Evolutionary conservation across 208 protist species (phyloP), one percentile per base, ranked within the genome.

Genomic region (Crithidia bombi): DNA sequence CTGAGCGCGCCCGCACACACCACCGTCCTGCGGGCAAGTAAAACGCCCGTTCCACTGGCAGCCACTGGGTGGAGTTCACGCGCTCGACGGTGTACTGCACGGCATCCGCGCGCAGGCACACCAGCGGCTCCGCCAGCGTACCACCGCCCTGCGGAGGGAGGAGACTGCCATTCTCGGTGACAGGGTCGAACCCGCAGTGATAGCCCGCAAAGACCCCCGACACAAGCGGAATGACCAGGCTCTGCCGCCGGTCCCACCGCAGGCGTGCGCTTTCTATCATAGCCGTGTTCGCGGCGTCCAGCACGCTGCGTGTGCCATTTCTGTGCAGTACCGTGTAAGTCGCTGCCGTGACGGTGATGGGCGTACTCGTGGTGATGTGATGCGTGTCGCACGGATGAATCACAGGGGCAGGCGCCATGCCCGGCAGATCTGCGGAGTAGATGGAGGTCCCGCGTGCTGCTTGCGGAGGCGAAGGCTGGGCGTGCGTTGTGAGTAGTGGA

Each of bases 11-110:
- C 7, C 85, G 77, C 51, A 96, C 71, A 62, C 91, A 96, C 88
- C 91, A 96, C 21, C 82, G 79, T 6, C 91, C 91, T 1, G 82
- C 81, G 1, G 86, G 86, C 7, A 96, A 79, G 57, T 64, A 89
- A 36, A 96, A 80, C 0, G 88, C 70, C 32, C 69, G 25, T 28
- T 50, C 75, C 17, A 79, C 86, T 38, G 57, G 58, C 54, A 76
- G 59, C 87, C 90, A 96, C 61, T 92, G 84, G 32, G 73, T 65
- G 15, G 78, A 74, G 49, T 70, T 79, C 38, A 67, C 71, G 35
- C 81, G 80, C 65, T 93, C 87, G 32, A 91, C 64, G 6, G 73
- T 87, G 75, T 87, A 93, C 17, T 79, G 74, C 26, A 82, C 35
- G 14, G 55, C 56, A 55, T 78, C 62, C 7, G 58, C 75, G 6